Percentiles rank a stretch among this genome's conserved stretches.
These are phyloP conservation scores for Akebia trifoliata DNA, from an alignment of 164 flowering plant genomes.

Conservation along the genomic window DNA sequence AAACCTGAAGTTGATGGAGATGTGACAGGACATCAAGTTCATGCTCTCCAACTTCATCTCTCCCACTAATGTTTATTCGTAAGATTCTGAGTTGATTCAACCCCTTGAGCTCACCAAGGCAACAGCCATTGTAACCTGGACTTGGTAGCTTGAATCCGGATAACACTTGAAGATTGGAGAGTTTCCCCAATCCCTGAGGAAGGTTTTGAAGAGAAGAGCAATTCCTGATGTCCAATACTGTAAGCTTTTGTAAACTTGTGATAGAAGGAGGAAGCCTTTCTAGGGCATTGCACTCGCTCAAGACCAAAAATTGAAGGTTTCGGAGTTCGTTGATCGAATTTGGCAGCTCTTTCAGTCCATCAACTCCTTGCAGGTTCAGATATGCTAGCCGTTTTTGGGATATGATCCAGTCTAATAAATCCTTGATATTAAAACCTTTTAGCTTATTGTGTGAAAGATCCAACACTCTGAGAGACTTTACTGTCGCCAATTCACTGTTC, in stretches of 20 bases:
- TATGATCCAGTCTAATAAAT: constrained; percentile 11
- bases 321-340: constrained; percentile 2
- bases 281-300: constrained; percentile 10
- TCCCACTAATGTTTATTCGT: not conserved
- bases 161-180: constrained; percentile 14
- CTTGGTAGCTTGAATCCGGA: too few relatives aligned
- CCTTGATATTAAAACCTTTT: not conserved
- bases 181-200: constrained; percentile 10
- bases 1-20: constrained; percentile 9
- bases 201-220: constrained; percentile 4
- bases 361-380: constrained; percentile 10
- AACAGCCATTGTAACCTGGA: not conserved
- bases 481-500: constrained; percentile 20
- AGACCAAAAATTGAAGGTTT: constrained; percentile 10
- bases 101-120: constrained; percentile 6
- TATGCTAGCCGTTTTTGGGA: constrained; percentile 15
- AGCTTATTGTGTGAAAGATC: constrained; percentile 4
- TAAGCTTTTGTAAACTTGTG: constrained; percentile 3
- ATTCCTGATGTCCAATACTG: constrained; percentile 1
- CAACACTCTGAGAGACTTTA: too few relatives aligned
- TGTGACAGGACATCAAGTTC: constrained; percentile 7
- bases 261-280: constrained; percentile 2
- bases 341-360: constrained; percentile 6
- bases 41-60: not conserved
- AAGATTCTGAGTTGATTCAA: constrained; percentile 10